phyloP scores from a whole-genome alignment of 2,329 filamentous ascomycete genomes.

The Aspergillus sp. region DNA sequence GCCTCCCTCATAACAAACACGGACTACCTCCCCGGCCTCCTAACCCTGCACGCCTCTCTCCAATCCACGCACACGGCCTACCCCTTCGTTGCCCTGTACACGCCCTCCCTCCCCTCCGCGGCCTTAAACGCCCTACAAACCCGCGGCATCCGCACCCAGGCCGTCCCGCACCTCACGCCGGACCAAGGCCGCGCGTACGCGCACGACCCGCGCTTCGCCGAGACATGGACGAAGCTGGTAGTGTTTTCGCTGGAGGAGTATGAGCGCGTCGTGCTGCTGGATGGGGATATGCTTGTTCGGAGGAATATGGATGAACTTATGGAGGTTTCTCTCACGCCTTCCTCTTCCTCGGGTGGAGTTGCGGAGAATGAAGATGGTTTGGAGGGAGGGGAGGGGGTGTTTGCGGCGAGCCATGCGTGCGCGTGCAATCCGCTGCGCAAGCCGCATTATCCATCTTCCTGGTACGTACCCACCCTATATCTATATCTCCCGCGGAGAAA shows the following conservation, averaged over 20 bases:
- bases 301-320: slow-evolving; percentile 92
- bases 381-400: slow-evolving; percentile 58
- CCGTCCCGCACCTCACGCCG: slow-evolving; percentile 71
- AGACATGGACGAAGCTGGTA: slow-evolving; percentile 85
- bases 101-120: slow-evolving; percentile 67
- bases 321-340: slow-evolving; percentile 62
- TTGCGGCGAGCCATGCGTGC: slow-evolving; percentile 40
- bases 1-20: slow-evolving; percentile 84
- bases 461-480: too few species aligned
- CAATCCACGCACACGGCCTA: slow-evolving; percentile 65
- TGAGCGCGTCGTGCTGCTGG: slow-evolving; percentile 75
- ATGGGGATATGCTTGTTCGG: slow-evolving; percentile 82
- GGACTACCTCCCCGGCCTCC: slow-evolving; percentile 75
- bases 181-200: slow-evolving; percentile 64
- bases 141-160: slow-evolving; percentile 68
- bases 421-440: slow-evolving; percentile 21
- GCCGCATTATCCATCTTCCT: slow-evolving; percentile 17
- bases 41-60: slow-evolving; percentile 78
- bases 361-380: slow-evolving; percentile 55
- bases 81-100: slow-evolving; percentile 80
- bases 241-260: slow-evolving; percentile 77
- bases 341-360: too few species aligned
- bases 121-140: slow-evolving; percentile 68
- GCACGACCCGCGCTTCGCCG: slow-evolving; percentile 80
- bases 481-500: too few species aligned